Evolutionary conservation across 805 yeast species (phyloP), one percentile per base, ranked within the genome.

Genomic region (Yarrowia sp.): DNA sequence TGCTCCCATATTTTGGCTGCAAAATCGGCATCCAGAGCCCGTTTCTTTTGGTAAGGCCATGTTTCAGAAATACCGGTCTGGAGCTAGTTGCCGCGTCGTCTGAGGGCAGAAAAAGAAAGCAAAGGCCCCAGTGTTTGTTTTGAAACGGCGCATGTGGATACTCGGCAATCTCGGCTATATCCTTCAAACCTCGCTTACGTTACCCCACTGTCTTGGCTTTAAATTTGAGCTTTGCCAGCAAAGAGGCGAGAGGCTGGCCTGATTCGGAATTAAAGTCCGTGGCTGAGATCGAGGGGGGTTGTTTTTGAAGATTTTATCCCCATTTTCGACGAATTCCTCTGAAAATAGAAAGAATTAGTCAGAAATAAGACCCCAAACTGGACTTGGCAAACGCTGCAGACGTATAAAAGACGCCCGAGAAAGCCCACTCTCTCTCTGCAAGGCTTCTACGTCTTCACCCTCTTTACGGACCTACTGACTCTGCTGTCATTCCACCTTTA

Each of bases 141-240:
- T 49, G 55, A 49, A 49, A 49, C 55, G 55, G 53, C 30, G 53
- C 53, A 47, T 34, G 30, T 44, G 55, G 55, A 49, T 10, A 12
- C 40, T 49, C 55, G 55, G 43, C 58, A 38, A 52, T 38, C 58
- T 52, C 58, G 58, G 58, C 43, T 38, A 52, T 36, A 52, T 52
- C 58, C 58, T 52, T 38, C 43, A 38, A 52, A 52, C 58, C 58
- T 52, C 58, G 58, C 58, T 52, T 52, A 52, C 43, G 30, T 7
- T 36, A 52, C 56, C 42, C 56, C 56, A 52, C 56, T 34, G 58
- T 52, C 58, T 52, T 52, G 58, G 58, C 43, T 52, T 52, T 52
- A 52, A 52, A 36, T 52, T 52, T 36, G 56, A 8, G 24, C 40
- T 34, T 36, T 34, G 56, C n/a, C 20, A 30, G 53, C 53, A 47